Conservation (phyloP, 192 early-diverging fungal species). For the Umbelopsis sp. region DNA sequence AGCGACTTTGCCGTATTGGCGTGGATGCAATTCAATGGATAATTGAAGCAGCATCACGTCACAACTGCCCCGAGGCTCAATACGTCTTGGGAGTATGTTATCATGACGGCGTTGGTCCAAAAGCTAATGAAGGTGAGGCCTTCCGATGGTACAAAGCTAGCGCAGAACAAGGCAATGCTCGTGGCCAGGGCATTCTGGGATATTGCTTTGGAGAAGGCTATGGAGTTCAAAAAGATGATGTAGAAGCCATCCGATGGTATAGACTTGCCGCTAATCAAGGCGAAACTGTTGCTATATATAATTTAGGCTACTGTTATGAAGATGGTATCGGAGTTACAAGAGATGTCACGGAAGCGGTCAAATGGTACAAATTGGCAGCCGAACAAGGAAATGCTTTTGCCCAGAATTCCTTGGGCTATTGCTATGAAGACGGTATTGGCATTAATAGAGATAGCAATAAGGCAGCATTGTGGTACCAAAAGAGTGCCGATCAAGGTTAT, state of each 20-base stretch:
- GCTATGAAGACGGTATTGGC: constrained; percentile 81
- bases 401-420: constrained; percentile 78
- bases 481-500: constrained; percentile 52
- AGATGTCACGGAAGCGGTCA: constrained; percentile 53
- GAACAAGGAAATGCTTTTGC: constrained; percentile 73
- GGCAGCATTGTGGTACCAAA: constrained; percentile 60
- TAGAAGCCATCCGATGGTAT: constrained; percentile 66
- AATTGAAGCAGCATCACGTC: constrained; percentile 54
- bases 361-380: constrained; percentile 68
- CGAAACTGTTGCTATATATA: constrained; percentile 56
- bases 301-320: constrained; percentile 60
- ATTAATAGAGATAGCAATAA: constrained; percentile 52
- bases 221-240: constrained; percentile 66
- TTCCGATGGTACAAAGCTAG: constrained; percentile 71
- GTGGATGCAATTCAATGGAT: constrained; percentile 68
- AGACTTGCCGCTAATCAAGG: constrained; percentile 55
- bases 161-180: constrained; percentile 61
- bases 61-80: constrained; percentile 54
- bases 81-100: constrained; percentile 78
- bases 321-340: constrained; percentile 61
- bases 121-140: constrained; percentile 61
- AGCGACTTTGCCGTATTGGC: constrained; percentile 9
- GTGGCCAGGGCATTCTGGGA: constrained; percentile 69
- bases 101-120: constrained; percentile 75
- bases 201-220: constrained; percentile 80